phyloP scores from a whole-genome alignment of 345 rosid genomes.

The Gossypium arboreum region DNA sequence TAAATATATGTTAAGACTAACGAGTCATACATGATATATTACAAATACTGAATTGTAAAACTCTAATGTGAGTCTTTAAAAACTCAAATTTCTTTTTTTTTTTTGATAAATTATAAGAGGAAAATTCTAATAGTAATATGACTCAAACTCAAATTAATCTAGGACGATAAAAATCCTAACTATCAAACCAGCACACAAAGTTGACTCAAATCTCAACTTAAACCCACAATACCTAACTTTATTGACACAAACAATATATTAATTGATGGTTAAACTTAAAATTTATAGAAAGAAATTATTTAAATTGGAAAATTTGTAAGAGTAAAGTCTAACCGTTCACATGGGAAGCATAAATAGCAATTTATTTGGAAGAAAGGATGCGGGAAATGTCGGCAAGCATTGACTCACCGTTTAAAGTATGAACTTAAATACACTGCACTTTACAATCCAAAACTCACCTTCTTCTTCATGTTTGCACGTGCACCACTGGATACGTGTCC shows the following conservation, averaged over 20 bases:
- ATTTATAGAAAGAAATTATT: not conserved
- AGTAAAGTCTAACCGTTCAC: not conserved
- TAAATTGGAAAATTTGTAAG: not conserved
- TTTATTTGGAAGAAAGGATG: constrained; percentile 4
- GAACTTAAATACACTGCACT: not conserved
- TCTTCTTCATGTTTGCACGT: not conserved
- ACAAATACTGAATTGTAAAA: too few species aligned
- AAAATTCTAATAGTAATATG: rapidly evolving
- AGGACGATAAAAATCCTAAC: rapidly evolving
- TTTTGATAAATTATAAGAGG: too few species aligned
- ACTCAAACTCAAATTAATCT: too few species aligned
- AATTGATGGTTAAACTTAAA: not conserved
- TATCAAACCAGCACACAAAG: rapidly evolving
- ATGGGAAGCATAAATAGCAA: not conserved
- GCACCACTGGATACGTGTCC: not conserved
- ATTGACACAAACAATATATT: too few species aligned
- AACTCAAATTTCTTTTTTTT: too few species aligned
- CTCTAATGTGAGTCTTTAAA: too few species aligned
- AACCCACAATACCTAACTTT: too few species aligned
- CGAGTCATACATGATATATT: too few species aligned
- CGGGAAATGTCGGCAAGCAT: constrained; percentile 16
- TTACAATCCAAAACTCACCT: not conserved
- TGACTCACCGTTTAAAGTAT: not conserved
- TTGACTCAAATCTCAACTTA: too few species aligned
- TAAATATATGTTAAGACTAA: too few species aligned